Evolutionary conservation across 768 basidiomycete species (phyloP), one percentile per base, ranked within the genome.

Genomic region (Mycena haematopus): DNA sequence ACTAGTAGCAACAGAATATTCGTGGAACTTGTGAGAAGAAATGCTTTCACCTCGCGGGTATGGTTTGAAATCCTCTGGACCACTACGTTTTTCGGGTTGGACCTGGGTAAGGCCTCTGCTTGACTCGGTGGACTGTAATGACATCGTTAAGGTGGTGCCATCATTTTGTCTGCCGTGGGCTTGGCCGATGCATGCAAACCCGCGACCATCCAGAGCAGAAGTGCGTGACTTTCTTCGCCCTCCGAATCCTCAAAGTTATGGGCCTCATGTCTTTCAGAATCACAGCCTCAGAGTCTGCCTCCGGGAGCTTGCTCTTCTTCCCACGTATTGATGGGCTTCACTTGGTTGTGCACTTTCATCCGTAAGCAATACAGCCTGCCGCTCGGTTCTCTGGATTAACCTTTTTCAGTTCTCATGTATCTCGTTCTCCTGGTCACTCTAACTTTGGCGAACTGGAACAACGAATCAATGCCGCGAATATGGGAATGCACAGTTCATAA

Each of bases 1-100:
- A 52, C n/a, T 17, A 33, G 10, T 21, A 1, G 21, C 22, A 52
- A n/a, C 57, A 85, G 84, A 70, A 80, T 83, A 47, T 87, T 88
- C 64, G 71, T 85, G 40, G 89, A 91, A 72, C 72, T 91, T 36
- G 68, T 83, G 24, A 79, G 80, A 21, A 79, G 75, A 62, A 75
- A 82, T 71, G 73, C 83, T 8, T 71, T 88, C 46, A 80, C 85
- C 22, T 81, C 82, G 24, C 82, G 80, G n/a, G 84, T 91, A 17
- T 90, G 88, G 87, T 88, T 91, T 65, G 91, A 92, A 70, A 83
- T 82, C 66, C 50, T 73, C 24, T 92, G 89, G 90, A 75, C 86
- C 36, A 75, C 77, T 1, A 19, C 86, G 6, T 86, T 87, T 67
- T 87, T 84, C 71, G 44, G 82, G 14, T 73, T 91, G 75, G 77